Evolutionary conservation across 495 filamentous ascomycete species (phyloP).

Genomic region (Hyaloscypha variabilis): DNA sequence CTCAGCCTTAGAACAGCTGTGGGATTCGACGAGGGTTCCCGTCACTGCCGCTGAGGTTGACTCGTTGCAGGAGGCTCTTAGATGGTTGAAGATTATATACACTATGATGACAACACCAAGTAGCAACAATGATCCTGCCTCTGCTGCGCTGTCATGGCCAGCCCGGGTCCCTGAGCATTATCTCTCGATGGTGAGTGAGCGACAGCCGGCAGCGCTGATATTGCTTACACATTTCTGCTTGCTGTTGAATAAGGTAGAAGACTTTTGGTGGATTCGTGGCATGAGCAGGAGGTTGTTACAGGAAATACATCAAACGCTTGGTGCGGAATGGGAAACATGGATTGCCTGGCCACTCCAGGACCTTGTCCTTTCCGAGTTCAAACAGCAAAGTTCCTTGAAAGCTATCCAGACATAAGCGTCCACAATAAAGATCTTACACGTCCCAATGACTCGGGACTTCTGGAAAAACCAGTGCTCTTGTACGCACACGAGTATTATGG

Average conservation of each 20-base stretch:
- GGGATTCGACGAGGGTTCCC: not conserved
- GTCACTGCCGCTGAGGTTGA: not conserved
- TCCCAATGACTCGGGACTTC: no score
- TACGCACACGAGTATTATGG: no score
- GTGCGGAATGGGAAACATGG: constrained; percentile 31
- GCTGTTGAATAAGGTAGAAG: constrained; percentile 48
- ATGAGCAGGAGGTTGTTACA: constrained; percentile 40
- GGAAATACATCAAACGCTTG: constrained; percentile 32
- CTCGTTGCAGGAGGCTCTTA: not conserved
- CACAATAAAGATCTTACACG: no score
- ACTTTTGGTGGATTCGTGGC: constrained; percentile 55
- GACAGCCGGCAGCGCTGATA: constrained; percentile 48
- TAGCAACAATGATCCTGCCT: not conserved
- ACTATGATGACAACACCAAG: not conserved
- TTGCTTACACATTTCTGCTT: constrained; percentile 55
- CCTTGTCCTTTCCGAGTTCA: constrained; percentile 48
- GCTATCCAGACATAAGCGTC: no score
- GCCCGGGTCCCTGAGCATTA: constrained; percentile 44
- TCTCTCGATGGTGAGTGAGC: constrained; percentile 42
- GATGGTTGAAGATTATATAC: not conserved
- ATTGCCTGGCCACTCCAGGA: constrained; percentile 36
- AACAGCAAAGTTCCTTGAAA: no score
- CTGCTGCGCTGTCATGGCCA: constrained; percentile 38
- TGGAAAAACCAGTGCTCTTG: no score
- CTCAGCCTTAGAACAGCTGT: not conserved